Evolutionary conservation across 352 stramenopile species (phyloP), one percentile per base, ranked within the genome.

Genomic region (Thalassiosira hispida): DNA sequence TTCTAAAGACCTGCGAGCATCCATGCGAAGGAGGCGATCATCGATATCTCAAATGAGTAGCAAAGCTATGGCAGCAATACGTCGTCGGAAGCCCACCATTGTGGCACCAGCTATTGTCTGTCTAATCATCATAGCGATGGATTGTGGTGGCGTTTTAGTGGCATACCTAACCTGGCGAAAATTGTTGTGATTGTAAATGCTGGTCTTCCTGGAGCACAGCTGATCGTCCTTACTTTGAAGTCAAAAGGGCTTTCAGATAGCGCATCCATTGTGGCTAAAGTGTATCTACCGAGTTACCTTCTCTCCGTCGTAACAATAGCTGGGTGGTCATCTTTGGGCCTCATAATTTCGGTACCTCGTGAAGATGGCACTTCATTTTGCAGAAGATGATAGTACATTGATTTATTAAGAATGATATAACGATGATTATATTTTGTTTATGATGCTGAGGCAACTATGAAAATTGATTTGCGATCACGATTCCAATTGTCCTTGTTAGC

Each of bases 221-320:
- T 90, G 23, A 63, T 92, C n/a, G 85, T 91, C 16, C 72, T 91
- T n/a, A 71, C 83, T 60, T 57, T 91, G 18, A 90, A 92, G 56
- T 75, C 83, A 16, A 83, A 87, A 46, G 74, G 76, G 11, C 52
- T 87, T 9, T 70, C 73, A 25, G 83, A 90, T 16, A 81, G 74
- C 47, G 86, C 86, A 35, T 76, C 78, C n/a, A 77, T 81, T 40
- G 81, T 91, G 11, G 75, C 84, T 0, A 81, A 83, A 35, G 75
- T 89, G 9, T 92, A 90, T 63, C 47, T 90, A n/a, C 70, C 84
- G 42, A 84, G 73, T 38, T 92, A 92, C 60, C 27, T 87, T 22
- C 29, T 92, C 0, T 86, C 69, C 4, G 85, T 89, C 31, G 20
- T 92, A 49, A 88, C 83, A 20, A 86, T 90, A 61, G 78, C 86